phyloP scores from a whole-genome alignment of 306 rosid genomes.

The Corylus americana region DNA sequence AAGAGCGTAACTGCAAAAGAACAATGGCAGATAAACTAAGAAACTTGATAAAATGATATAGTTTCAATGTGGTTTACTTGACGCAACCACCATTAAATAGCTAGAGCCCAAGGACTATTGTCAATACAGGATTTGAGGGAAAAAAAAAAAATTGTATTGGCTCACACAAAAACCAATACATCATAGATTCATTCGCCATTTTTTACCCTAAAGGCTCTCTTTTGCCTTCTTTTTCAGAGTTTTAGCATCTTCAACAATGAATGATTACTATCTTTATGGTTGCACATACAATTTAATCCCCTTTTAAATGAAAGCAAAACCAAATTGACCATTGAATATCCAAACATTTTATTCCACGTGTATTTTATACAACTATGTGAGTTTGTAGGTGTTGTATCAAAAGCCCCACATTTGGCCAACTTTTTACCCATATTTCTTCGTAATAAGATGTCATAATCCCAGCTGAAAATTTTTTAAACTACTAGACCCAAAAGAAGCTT shows the following conservation, averaged over 20 bases:
- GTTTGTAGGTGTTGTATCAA: not conserved
- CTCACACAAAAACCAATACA: not conserved
- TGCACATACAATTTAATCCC: not conserved
- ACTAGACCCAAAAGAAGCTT: not conserved
- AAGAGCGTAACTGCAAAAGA: slow-evolving; percentile 63
- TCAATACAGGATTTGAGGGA: not conserved
- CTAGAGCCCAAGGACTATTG: not conserved
- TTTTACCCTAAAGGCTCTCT: not conserved
- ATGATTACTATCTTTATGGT: not conserved
- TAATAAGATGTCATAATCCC: not conserved
- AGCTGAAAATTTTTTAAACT: not conserved
- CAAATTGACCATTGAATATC: not conserved
- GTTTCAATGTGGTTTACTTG: not conserved
- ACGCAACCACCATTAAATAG: not conserved
- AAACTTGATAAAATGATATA: slow-evolving; percentile 2
- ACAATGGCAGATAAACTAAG: slow-evolving; percentile 18
- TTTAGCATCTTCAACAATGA: not conserved
- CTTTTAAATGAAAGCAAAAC: not conserved
- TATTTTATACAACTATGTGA: not conserved
- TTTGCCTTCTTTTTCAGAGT: slow-evolving; percentile 1
- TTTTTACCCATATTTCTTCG: not conserved
- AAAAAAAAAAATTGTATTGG: not conserved
- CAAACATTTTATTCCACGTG: not conserved
- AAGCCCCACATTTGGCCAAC: not conserved
- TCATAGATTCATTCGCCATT: not conserved